Evolutionary conservation across 2,329 filamentous ascomycete genomes (phyloP), one percentile per base, ranked within the genome.

Genomic region (Cladosporium sp.): DNA sequence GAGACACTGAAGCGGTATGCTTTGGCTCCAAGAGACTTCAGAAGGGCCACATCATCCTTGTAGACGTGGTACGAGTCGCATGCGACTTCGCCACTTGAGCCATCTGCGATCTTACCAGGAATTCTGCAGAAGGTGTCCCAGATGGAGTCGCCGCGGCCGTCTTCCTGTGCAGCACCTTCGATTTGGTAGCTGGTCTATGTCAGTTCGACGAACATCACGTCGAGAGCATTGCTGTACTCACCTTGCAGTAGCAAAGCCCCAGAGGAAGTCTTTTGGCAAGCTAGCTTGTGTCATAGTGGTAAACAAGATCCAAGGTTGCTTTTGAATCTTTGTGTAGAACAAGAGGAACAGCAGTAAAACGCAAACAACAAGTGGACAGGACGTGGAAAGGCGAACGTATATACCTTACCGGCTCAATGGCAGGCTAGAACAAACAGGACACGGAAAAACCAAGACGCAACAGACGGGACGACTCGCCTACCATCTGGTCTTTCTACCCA

Each of bases 121-220:
- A 85, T 87, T 63, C 83, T 83, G 76, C 88, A 92, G 78, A 95
- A 95, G n/a, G 84, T 87, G 75, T 96, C 91, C 91, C 91, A 95
- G 73, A 95, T 94, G 62, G 88, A 90, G 57, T 89, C 86, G 20
- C 84, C 88, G 64, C 90, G 88, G 64, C 90, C 91, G 71, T 93
- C 90, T 70, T 87, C 83, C 50, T 88, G 79, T 39, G 82, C 79
- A 50, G 85, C 86, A 59, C 91, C 91, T 78, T 96, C 91, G 66
- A 96, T 89, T 73, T 96, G 90, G 78, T 94, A 95, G 71, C 90
- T 94, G 70, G 39, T 56, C 38, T 19, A 43, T 30, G 52, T 62
- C 37, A 65, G 54, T 6, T 17, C 25, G 11, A 28, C 22, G 6
- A 8, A 25, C 43, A 19, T 8, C 7, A 12, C 15, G n/a, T 47